Conservation (phyloP, 805 yeast species). For the Wickerhamiella qilinensis region DNA sequence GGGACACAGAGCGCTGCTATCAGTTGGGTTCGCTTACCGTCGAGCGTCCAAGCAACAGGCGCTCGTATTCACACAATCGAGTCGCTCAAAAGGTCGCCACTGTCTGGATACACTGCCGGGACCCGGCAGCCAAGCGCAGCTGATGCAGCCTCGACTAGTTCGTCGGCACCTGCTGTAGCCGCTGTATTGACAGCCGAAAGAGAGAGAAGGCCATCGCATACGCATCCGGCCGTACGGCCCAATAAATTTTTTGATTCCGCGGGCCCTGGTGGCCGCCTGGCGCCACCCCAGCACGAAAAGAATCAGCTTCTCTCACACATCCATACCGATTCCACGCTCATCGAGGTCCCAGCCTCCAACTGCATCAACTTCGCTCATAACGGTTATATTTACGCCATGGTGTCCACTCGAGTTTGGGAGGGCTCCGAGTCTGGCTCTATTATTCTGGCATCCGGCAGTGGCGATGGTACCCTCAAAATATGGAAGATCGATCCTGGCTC, state of each 20-base stretch:
- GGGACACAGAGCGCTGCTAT: slow-evolving; percentile 91
- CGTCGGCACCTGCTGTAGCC: too few relatives aligned
- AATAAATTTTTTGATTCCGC: slow-evolving; percentile 75
- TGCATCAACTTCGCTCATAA: slow-evolving; percentile 73
- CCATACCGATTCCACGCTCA: slow-evolving; percentile 8
- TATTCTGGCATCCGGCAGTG: slow-evolving; percentile 57
- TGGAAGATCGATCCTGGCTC: slow-evolving; percentile 37
- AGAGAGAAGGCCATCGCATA: slow-evolving; percentile 10
- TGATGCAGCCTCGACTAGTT: too few relatives aligned
- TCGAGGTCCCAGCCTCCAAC: slow-evolving; percentile 48
- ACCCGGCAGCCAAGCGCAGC: too few relatives aligned
- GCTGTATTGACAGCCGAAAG: not conserved
- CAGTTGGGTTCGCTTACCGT: slow-evolving; percentile 42
- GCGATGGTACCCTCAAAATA: slow-evolving; percentile 74
- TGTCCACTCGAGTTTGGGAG: slow-evolving; percentile 16
- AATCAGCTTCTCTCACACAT: slow-evolving; percentile 5
- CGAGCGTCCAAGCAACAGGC: not conserved
- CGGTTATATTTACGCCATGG: slow-evolving; percentile 72
- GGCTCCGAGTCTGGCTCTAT: slow-evolving; percentile 14
- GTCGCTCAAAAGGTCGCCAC: too few relatives aligned
- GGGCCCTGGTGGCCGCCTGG: slow-evolving; percentile 57
- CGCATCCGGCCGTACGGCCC: slow-evolving; percentile 40
- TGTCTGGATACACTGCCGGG: too few relatives aligned
- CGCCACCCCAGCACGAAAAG: slow-evolving; percentile 19
- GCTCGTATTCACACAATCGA: too few relatives aligned